Evolutionary conservation across 768 basidiomycete species (phyloP).

Genomic region (Naganishia antarctica): DNA sequence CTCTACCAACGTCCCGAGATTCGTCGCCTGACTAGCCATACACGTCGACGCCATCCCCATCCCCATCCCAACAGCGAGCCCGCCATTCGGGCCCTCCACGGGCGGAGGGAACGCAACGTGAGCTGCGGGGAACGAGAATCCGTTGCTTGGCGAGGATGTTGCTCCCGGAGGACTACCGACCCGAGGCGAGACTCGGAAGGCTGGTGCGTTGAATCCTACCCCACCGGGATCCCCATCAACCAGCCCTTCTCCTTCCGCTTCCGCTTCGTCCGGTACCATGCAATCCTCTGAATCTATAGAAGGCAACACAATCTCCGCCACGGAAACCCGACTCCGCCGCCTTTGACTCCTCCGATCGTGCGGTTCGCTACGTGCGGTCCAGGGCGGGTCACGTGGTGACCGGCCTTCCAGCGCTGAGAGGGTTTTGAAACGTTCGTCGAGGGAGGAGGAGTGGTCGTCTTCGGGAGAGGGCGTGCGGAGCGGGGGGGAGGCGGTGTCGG

Average conservation of each 20-base stretch:
- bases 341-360: not conserved
- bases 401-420: constrained; percentile 11
- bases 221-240: no score
- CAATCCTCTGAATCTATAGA: not conserved
- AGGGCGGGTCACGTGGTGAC: no score
- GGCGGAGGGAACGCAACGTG: no score
- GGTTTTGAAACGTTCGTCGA: not conserved
- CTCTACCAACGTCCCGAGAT: constrained; percentile 10
- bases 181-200: no score
- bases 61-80: not conserved
- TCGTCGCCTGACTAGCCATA: constrained; percentile 19
- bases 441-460: not conserved
- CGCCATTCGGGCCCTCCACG: no score
- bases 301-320: constrained; percentile 13
- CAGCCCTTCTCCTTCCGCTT: no score
- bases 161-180: no score
- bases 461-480: not conserved
- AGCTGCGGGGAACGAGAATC: not conserved
- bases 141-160: no score
- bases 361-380: no score
- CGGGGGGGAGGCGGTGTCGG: not conserved
- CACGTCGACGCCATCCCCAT: not conserved
- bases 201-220: not conserved
- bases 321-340: constrained; percentile 3
- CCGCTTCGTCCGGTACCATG: no score